These are phyloP conservation scores for Globisporangium rhizosaccharum DNA, from an alignment of 352 stramenopile species.

Conservation along the genomic window DNA sequence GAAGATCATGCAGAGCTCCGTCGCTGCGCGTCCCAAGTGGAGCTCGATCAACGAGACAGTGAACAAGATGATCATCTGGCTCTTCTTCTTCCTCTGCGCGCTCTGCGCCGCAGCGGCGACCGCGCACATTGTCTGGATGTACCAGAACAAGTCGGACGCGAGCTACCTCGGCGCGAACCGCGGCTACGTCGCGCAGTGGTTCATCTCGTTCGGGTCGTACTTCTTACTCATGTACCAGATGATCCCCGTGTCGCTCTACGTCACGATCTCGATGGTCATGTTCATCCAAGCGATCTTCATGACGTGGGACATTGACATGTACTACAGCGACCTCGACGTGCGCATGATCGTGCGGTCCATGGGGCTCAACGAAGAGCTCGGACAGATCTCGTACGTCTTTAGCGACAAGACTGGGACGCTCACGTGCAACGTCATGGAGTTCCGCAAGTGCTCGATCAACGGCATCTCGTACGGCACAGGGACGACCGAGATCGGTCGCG, in stretches of 20 bases:
- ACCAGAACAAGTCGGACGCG: conserved; percentile 37
- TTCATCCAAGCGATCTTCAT: conserved; percentile 94
- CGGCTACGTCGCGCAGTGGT: conserved; percentile 45
- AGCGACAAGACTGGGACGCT: conserved; percentile 94
- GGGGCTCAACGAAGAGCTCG: conserved; percentile 88
- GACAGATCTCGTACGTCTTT: conserved; percentile 91
- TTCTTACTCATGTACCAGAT: conserved; percentile 96
- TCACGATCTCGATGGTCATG: conserved; percentile 95
- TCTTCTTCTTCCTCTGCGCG: conserved; percentile 57
- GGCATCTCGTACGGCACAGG: conserved; percentile 89
- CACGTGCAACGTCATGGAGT: conserved; percentile 94
- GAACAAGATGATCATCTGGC: conserved; percentile 78
- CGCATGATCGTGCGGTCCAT: conserved; percentile 78
- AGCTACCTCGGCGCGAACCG: conserved; percentile 52
- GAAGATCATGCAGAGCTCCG: conserved; percentile 81
- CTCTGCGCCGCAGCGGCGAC: conserved; percentile 55
- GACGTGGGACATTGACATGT: conserved; percentile 88
- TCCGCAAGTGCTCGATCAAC: conserved; percentile 93
- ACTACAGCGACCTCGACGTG: conserved; percentile 89
- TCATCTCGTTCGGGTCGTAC: conserved; percentile 88
- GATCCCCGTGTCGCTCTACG: conserved; percentile 97
- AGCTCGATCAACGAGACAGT: conserved; percentile 79
- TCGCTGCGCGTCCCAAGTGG: conserved; percentile 60
- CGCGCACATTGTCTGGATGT: conserved; percentile 56
- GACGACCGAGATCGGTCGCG: conserved; percentile 74